phyloP scores from a whole-genome alignment of 129 eudicot genomes.

The Saposhnikovia divaricata region DNA sequence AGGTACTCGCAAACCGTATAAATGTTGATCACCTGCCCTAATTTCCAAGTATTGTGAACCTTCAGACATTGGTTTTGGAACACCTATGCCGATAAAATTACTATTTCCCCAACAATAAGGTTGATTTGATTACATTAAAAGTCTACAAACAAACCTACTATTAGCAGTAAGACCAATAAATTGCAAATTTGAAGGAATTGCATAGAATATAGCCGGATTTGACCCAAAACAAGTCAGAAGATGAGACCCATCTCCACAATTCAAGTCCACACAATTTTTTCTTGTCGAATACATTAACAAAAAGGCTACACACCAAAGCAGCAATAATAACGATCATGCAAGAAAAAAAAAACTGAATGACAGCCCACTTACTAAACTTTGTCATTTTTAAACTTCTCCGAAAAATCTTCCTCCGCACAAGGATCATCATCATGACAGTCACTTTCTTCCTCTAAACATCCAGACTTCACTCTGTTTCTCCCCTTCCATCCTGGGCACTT shows the following conservation, averaged over 20 bases:
- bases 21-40: slow-evolving; percentile 84
- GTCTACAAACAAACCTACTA: slow-evolving; percentile 89
- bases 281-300: no score
- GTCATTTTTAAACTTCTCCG: no score
- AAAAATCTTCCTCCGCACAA: no score
- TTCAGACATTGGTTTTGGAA: slow-evolving; percentile 40
- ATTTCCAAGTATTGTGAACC: slow-evolving; percentile 66
- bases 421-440: no score
- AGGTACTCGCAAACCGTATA: slow-evolving; percentile 78
- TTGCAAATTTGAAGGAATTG: slow-evolving; percentile 47
- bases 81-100: slow-evolving; percentile 64
- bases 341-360: no score
- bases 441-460: no score
- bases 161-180: slow-evolving; percentile 73
- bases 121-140: slow-evolving; percentile 39
- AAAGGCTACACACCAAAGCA: no score
- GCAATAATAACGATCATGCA: no score
- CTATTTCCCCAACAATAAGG: slow-evolving; percentile 94
- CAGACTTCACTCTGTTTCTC: no score
- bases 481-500: no score
- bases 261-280: no score
- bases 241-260: slow-evolving; percentile 66
- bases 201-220: slow-evolving; percentile 47
- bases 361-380: no score
- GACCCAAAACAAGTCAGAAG: slow-evolving; percentile 74